A percentile compares a stretch with the other conserved stretches of the same genome.
These are phyloP conservation scores for Flueggea neowawraea DNA, from an alignment of 441 rosid genomes.

Conservation along the genomic window DNA sequence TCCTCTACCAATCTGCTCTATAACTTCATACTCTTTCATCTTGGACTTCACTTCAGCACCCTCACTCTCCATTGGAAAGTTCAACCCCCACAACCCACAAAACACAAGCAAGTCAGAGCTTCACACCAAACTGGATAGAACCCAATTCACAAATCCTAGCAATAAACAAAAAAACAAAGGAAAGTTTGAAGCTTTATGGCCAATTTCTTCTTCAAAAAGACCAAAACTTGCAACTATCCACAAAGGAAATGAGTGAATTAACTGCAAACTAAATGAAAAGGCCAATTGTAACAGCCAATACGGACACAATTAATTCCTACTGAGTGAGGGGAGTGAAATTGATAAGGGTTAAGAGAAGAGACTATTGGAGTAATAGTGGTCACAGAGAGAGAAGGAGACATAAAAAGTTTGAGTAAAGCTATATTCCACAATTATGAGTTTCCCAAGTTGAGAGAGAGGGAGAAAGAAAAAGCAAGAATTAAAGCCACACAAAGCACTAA, in stretches of 20 bases:
- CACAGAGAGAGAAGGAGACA: neutral
- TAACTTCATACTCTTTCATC: slow-evolving; percentile 68
- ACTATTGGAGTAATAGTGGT: no score
- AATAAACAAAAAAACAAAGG: neutral
- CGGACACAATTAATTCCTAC: no score
- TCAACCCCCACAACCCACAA: slow-evolving; percentile 10
- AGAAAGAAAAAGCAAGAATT: neutral
- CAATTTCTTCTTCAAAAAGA: neutral
- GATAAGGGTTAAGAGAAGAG: no score
- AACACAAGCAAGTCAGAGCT: slow-evolving; percentile 16
- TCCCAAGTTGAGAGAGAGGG: neutral
- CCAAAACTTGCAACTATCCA: neutral
- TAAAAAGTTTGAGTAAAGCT: no score
- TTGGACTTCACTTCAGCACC: slow-evolving; percentile 46
- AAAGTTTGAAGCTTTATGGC: slow-evolving; percentile 1
- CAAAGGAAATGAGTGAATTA: neutral
- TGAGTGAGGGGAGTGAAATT: no score
- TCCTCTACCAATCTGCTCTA: slow-evolving; percentile 87
- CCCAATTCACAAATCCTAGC: neutral
- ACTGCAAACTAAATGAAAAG: neutral
- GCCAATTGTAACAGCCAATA: no score
- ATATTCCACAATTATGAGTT: no score
- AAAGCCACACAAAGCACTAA: neutral
- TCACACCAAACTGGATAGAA: neutral
- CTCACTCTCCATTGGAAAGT: slow-evolving; percentile 47